Conservation (phyloP, 148 eudicot genomes). For the Amaranthus hypochondriacus region DNA sequence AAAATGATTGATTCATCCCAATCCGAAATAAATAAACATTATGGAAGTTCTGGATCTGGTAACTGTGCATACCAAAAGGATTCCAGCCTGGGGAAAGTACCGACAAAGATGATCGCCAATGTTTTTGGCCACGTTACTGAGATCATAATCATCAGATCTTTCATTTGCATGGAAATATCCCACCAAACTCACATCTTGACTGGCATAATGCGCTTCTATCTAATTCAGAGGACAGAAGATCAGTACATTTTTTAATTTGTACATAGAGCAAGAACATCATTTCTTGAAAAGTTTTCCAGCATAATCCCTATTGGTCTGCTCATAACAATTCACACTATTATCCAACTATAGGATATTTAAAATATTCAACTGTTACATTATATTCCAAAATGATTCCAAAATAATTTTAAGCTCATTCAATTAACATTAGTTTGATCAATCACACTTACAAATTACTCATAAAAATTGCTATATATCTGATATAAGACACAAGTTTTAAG, state of each 20-base stretch:
- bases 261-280: neutral
- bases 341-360: too few species aligned
- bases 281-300: neutral
- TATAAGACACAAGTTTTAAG: too few species aligned
- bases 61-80: slow-evolving; percentile 55
- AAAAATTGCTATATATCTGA: neutral
- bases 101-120: slow-evolving; percentile 80
- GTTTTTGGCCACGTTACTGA: slow-evolving; percentile 68
- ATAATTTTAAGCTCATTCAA: neutral
- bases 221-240: slow-evolving; percentile 18
- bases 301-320: too few species aligned
- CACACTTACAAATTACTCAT: neutral
- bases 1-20: neutral
- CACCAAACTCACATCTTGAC: slow-evolving; percentile 73
- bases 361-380: too few species aligned
- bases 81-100: slow-evolving; percentile 73
- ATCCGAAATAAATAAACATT: neutral
- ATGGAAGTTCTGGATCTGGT: neutral
- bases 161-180: slow-evolving; percentile 96
- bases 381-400: neutral
- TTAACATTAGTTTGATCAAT: neutral
- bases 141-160: slow-evolving; percentile 76
- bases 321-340: too few species aligned
- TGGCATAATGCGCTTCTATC: slow-evolving; percentile 78
- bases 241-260: neutral